phyloP scores from a whole-genome alignment of 208 protist species.

The Leishmania tarentolae region DNA sequence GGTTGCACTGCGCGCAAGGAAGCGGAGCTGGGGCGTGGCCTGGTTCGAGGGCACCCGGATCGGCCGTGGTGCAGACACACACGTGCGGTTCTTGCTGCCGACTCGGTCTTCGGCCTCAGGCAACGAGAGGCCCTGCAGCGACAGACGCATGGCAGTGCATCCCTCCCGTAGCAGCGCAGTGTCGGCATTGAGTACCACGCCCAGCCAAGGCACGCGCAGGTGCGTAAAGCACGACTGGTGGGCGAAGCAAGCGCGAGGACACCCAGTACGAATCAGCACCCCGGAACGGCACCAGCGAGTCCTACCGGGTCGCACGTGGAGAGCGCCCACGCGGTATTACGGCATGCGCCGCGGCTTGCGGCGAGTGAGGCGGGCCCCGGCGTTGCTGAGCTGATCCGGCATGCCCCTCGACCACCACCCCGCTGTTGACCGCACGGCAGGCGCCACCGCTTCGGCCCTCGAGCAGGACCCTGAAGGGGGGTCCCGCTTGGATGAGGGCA shows the following conservation, averaged over 20 bases:
- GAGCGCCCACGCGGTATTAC: neutral
- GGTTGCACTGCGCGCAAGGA: neutral
- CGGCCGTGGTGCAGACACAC: neutral
- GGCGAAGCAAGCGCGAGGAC: neutral
- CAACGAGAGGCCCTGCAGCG: too few relatives aligned
- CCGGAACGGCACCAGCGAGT: neutral
- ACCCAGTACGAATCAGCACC: neutral
- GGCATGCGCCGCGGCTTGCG: neutral
- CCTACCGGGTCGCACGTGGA: neutral
- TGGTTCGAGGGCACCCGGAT: neutral
- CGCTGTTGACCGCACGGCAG: neutral
- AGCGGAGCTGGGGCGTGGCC: neutral
- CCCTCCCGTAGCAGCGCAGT: too few relatives aligned
- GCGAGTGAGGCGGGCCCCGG: neutral
- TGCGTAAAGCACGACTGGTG: neutral
- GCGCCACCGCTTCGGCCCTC: neutral
- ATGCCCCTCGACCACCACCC: neutral
- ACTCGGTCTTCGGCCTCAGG: too few relatives aligned
- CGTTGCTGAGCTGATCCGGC: neutral
- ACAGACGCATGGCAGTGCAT: too few relatives aligned
- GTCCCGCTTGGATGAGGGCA: neutral
- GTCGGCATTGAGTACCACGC: neutral
- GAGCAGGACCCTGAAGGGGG: neutral
- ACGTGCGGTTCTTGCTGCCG: neutral
- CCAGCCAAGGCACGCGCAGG: neutral